Conservation (phyloP, 2,329 filamentous ascomycete species). For the Aspergillus hortae region DNA sequence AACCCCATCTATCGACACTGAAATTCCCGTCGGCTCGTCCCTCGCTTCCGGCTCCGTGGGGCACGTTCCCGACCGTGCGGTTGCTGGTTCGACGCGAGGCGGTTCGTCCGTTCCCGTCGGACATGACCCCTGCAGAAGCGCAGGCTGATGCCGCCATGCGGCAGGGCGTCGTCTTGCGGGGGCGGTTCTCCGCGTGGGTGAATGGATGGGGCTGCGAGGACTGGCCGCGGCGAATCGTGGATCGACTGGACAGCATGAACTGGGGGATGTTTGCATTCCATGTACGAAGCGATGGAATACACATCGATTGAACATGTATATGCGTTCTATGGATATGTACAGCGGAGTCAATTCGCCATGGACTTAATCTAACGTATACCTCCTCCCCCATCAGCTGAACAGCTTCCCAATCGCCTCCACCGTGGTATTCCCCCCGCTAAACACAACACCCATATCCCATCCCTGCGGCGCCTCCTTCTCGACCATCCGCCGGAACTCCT, state of each 20-base stretch:
- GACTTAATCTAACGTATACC: neutral
- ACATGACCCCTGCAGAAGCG: conserved; percentile 30
- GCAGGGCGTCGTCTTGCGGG: conserved; percentile 31
- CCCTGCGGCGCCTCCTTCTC: conserved; percentile 61
- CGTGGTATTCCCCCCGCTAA: conserved; percentile 64
- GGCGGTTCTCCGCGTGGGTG: conserved; percentile 35
- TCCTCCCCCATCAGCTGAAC: conserved; percentile 31
- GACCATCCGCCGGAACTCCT: conserved; percentile 72
- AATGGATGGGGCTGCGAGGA: conserved; percentile 34
- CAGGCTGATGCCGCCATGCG: conserved; percentile 33
- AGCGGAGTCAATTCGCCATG: too few relatives aligned
- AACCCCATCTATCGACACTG: conserved; percentile 6
- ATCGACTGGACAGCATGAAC: conserved; percentile 24
- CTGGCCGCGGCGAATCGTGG: conserved; percentile 30
- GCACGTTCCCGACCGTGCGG: conserved; percentile 34
- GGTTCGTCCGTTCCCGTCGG: conserved; percentile 35
- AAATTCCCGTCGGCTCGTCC: conserved; percentile 28
- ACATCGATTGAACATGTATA: neutral
- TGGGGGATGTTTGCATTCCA: conserved; percentile 31
- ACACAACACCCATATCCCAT: conserved; percentile 65
- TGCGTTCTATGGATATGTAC: neutral
- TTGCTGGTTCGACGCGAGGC: conserved; percentile 34
- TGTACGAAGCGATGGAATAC: conserved; percentile 23
- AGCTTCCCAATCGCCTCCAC: conserved; percentile 58
- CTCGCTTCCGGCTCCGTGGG: conserved; percentile 38